These are phyloP conservation scores for Colletotrichum sp. DNA, from an alignment of 2,329 filamentous ascomycete genomes.

Conservation along the genomic window DNA sequence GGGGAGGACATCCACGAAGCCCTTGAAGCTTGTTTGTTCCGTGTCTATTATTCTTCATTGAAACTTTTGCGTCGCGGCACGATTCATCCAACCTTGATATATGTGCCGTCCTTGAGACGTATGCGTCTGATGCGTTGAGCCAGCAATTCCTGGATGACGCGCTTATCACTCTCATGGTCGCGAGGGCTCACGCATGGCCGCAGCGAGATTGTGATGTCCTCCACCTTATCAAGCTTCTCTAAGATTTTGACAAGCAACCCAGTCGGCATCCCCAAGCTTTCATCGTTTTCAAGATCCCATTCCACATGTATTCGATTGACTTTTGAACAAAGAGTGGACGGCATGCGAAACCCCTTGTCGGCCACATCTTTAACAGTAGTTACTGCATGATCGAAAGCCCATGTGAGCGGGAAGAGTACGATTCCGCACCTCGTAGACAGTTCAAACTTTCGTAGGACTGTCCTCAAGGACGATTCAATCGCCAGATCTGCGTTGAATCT, in stretches of 20 bases:
- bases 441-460: rapidly evolving
- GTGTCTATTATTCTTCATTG: neutral
- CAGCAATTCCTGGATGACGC: neutral
- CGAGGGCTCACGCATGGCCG: neutral
- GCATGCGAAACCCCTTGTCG: neutral
- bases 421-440: neutral
- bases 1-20: neutral
- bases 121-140: neutral
- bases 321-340: rapidly evolving
- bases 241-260: neutral
- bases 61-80: neutral
- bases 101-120: neutral
- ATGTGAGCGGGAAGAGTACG: neutral
- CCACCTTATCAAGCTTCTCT: neutral
- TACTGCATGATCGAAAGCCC: neutral
- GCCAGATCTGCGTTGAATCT: neutral
- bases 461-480: neutral
- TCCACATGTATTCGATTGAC: neutral
- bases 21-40: neutral
- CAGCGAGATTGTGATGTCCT: neutral
- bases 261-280: neutral
- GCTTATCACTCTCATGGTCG: neutral
- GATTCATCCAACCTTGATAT: neutral
- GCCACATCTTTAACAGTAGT: neutral
- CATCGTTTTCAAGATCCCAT: neutral